phyloP scores from a whole-genome alignment of 2,329 filamentous ascomycete species.

The Fusarium coicis region DNA sequence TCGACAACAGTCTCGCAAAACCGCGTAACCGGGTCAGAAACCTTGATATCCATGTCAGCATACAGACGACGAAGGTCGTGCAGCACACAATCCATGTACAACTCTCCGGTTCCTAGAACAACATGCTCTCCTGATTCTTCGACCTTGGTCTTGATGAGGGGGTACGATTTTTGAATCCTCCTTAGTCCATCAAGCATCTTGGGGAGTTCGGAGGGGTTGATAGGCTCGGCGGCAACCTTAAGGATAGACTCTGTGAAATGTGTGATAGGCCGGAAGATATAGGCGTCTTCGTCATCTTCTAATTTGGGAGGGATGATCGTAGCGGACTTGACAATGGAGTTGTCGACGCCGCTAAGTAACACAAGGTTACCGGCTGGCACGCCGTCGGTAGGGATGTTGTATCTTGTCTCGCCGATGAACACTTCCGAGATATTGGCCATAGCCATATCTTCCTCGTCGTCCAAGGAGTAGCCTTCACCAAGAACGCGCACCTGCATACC shows the following conservation, averaged over 20 bases:
- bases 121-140: conserved; percentile 98
- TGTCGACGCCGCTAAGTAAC: conserved; percentile 91
- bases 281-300: conserved; percentile 88
- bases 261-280: conserved; percentile 91
- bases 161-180: conserved; percentile 98
- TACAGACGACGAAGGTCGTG: conserved; percentile 95
- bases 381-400: conserved; percentile 91
- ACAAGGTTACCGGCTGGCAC: conserved; percentile 95
- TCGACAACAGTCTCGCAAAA: conserved; percentile 99
- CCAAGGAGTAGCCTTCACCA: conserved; percentile 93
- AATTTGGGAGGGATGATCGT: conserved; percentile 85
- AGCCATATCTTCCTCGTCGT: conserved; percentile 98
- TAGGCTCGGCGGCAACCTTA: conserved; percentile 97
- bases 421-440: conserved; percentile 85
- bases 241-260: conserved; percentile 98
- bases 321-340: conserved; percentile 97
- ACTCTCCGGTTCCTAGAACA: conserved; percentile 91
- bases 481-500: conserved; percentile 88
- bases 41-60: conserved; percentile 99
- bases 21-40: conserved; percentile 95
- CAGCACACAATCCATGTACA: conserved; percentile 99
- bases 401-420: conserved; percentile 91
- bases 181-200: conserved; percentile 98
- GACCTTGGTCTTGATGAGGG: conserved; percentile 94
- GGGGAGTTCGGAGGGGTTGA: conserved; percentile 96